Evolutionary conservation across 352 stramenopile genomes (phyloP).

Genomic region (Globisporangium takayamanum): DNA sequence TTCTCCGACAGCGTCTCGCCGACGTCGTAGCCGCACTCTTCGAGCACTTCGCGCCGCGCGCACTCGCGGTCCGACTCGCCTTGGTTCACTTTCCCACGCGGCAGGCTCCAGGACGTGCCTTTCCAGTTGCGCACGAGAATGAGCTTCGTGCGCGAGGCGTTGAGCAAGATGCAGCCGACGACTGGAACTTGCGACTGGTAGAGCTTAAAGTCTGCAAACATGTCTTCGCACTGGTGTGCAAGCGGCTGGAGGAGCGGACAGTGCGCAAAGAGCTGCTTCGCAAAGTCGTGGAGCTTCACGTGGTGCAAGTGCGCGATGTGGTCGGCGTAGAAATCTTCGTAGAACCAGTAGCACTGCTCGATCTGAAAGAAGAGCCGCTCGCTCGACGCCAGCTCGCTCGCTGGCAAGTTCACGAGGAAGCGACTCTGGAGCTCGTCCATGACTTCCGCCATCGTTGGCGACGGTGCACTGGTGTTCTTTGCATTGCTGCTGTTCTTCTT

Average conservation of each 20-base stretch:
- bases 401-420: slow-evolving; percentile 93
- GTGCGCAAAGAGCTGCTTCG: slow-evolving; percentile 89
- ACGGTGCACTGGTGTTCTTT: slow-evolving; percentile 4
- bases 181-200: slow-evolving; percentile 94
- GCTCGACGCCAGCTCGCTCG: slow-evolving; percentile 83
- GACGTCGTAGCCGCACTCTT: slow-evolving; percentile 91
- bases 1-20: slow-evolving; percentile 67
- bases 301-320: slow-evolving; percentile 76
- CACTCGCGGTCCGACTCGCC: slow-evolving; percentile 85
- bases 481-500: slow-evolving; percentile 9
- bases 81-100: slow-evolving; percentile 92
- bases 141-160: slow-evolving; percentile 77
- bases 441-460: slow-evolving; percentile 78
- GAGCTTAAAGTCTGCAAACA: slow-evolving; percentile 92
- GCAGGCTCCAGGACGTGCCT: slow-evolving; percentile 89
- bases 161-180: slow-evolving; percentile 92
- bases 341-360: slow-evolving; percentile 97
- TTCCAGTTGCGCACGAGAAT: slow-evolving; percentile 91
- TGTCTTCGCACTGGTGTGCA: slow-evolving; percentile 81
- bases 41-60: slow-evolving; percentile 86
- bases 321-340: slow-evolving; percentile 96
- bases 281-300: slow-evolving; percentile 93
- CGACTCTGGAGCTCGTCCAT: slow-evolving; percentile 95
- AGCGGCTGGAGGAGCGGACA: slow-evolving; percentile 83
- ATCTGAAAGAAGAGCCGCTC: slow-evolving; percentile 97